Base-by-base conservation (phyloP, 139 green algal species). In the Micractinium sp. region DNA sequence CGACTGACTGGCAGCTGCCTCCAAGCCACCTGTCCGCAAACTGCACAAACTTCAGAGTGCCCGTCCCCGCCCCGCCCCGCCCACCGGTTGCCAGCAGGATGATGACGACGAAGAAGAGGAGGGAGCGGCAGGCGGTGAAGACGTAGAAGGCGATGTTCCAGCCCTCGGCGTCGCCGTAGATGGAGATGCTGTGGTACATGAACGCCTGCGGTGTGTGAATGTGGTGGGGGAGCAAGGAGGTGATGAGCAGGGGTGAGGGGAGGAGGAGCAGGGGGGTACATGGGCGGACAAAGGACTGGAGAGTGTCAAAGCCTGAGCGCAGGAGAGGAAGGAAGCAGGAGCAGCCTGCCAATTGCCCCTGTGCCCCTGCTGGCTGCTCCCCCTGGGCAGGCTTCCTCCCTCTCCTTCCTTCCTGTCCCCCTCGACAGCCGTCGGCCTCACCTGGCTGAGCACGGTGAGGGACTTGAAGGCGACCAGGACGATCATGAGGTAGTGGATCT, bases 91-190 rank as follows among this genome's bases (percentile, higher is more conserved):
- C 97, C 35, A 99, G 97, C 63, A 99, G 94, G 47, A 99, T 94
- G 35, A 99, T 93, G 35, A 99, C 91, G 67, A 87, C 67, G 94
- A 99, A 99, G 92, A 99, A 98, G 81, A 99, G 95, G 33, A 99
- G 84, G 60, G 96, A 95, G 19, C 97, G 93, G 85, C 97, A 94
- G 89, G 97, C 98, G 47, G 95, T 98, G 94, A 99, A 98, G 81
- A 99, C 91, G 93, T 99, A 99, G 90, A 95, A 99, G n/a, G 95
- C 97, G 39, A 98, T 94, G 90, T 99, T 99, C 98, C 98, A 99
- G 84, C 97, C 97, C 67, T 99, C 92, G 0, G 97, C 92, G 69
- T 92, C 82, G 76, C 98, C 96, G 7, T 93, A 95, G 13, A 89
- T 88, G 77, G 95, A 93, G 86, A 99, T 96, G 73, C 96, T 93